Conservation (phyloP, 495 filamentous ascomycete species). For the Bathelium albidoporum region DNA sequence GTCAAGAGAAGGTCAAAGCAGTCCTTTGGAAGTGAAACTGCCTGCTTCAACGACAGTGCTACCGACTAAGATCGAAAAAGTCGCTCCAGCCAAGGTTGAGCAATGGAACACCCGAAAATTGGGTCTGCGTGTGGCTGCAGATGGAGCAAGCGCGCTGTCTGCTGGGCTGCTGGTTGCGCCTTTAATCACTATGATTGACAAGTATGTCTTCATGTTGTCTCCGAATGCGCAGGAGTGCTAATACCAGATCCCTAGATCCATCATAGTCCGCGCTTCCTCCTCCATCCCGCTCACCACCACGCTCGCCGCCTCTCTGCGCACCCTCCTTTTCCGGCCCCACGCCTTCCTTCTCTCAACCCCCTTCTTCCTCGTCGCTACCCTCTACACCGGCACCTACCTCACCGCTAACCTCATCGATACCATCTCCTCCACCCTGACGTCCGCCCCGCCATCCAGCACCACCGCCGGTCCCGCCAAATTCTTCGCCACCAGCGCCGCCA, state of each 20-base stretch:
- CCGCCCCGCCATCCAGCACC: slow-evolving; percentile 45
- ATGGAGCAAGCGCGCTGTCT: slow-evolving; percentile 58
- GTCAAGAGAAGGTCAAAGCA: not conserved
- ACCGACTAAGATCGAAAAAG: not conserved
- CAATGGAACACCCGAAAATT: slow-evolving; percentile 74
- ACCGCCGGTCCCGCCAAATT: slow-evolving; percentile 76
- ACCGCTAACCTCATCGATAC: slow-evolving; percentile 88
- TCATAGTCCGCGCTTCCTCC: slow-evolving; percentile 92
- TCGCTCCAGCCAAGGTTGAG: not conserved
- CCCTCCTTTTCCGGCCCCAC: slow-evolving; percentile 58
- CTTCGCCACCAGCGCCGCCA: slow-evolving; percentile 66
- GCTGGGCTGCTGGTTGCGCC: slow-evolving; percentile 82
- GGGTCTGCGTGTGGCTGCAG: slow-evolving; percentile 56
- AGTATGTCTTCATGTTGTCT: slow-evolving; percentile 41
- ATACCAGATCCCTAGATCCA: slow-evolving; percentile 46
- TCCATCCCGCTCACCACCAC: slow-evolving; percentile 59
- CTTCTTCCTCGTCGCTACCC: slow-evolving; percentile 71
- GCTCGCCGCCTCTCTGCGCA: slow-evolving; percentile 50
- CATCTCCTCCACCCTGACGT: slow-evolving; percentile 52
- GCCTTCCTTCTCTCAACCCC: slow-evolving; percentile 66
- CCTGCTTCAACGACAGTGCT: not conserved
- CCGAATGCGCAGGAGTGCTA: not conserved
- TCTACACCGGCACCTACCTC: slow-evolving; percentile 86
- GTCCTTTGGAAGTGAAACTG: not conserved
- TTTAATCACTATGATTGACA: slow-evolving; percentile 82